Conservation (phyloP, 306 rosid genomes). For the Betula pendula region DNA sequence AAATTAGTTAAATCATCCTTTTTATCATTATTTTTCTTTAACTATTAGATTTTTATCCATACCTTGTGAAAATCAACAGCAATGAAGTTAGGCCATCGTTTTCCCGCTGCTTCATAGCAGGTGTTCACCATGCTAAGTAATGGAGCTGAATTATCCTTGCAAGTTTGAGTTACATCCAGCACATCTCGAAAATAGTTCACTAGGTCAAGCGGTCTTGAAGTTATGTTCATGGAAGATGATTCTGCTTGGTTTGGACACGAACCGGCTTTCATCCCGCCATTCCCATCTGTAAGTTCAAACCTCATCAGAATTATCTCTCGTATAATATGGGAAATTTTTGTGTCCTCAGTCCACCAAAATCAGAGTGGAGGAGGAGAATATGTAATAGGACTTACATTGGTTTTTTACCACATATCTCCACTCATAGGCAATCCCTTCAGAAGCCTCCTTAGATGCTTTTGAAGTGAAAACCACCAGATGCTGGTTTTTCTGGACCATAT, state of each 20-base stretch:
- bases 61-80: conserved; percentile 87
- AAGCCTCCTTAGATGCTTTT: conserved; percentile 63
- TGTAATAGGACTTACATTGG: conserved; percentile 62
- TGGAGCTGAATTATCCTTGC: conserved; percentile 74
- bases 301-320: too few species aligned
- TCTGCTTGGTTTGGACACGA: conserved; percentile 67
- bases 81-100: conserved; percentile 85
- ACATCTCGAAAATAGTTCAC: conserved; percentile 60
- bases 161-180: conserved; percentile 45
- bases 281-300: conserved; percentile 52
- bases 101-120: conserved; percentile 55
- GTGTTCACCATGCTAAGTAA: conserved; percentile 67
- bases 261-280: conserved; percentile 72
- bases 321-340: too few species aligned
- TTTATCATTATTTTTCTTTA: neutral
- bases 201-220: conserved; percentile 58
- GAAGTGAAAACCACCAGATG: conserved; percentile 91
- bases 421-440: conserved; percentile 90
- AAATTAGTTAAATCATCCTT: too few species aligned
- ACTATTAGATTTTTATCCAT: neutral
- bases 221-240: conserved; percentile 52
- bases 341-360: neutral
- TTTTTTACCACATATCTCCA: conserved; percentile 87
- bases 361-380: neutral
- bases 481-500: conserved; percentile 75